Percentiles rank a stretch among this genome's conserved stretches.
Evolutionary conservation across 1,139 yeast species (phyloP).

Genomic region (Pichia cactophila): DNA sequence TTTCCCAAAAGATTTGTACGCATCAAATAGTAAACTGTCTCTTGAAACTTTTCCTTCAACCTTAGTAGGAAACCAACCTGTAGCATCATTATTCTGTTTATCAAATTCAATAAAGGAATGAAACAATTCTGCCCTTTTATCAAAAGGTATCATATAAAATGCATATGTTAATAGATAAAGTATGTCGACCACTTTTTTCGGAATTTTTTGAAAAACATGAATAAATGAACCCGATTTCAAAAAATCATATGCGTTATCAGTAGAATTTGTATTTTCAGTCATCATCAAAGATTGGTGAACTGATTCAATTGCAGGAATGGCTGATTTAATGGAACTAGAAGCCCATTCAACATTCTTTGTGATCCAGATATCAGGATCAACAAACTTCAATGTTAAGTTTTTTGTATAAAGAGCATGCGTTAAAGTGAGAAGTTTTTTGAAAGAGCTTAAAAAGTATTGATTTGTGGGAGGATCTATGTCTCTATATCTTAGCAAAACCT

Average conservation of each 20-base stretch:
- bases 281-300: conserved; percentile 18
- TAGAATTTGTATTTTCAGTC: conserved; percentile 12
- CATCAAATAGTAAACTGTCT: conserved; percentile 65
- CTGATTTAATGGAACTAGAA: conserved; percentile 13
- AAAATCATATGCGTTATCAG: conserved; percentile 3
- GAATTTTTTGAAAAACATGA: conserved; percentile 12
- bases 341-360: conserved; percentile 14
- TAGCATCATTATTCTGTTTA: conserved; percentile 14
- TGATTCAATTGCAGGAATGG: conserved; percentile 16
- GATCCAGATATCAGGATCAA: conserved; percentile 52
- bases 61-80: conserved; percentile 21
- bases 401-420: conserved; percentile 63
- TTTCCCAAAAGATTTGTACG: conserved; percentile 50
- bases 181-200: conserved; percentile 31
- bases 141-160: conserved; percentile 78
- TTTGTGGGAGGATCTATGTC: not conserved
- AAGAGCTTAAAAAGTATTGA: not conserved
- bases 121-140: conserved; percentile 64
- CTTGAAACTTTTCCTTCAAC: conserved; percentile 56
- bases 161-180: conserved; percentile 43
- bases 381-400: conserved; percentile 56
- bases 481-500: conserved; percentile 5
- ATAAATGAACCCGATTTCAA: conserved; percentile 1
- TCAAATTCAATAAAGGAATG: conserved; percentile 57
- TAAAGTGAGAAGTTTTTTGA: conserved; percentile 29